phyloP scores from a whole-genome alignment of 2,329 filamentous ascomycete genomes.

The Rutstroemia sp. region DNA sequence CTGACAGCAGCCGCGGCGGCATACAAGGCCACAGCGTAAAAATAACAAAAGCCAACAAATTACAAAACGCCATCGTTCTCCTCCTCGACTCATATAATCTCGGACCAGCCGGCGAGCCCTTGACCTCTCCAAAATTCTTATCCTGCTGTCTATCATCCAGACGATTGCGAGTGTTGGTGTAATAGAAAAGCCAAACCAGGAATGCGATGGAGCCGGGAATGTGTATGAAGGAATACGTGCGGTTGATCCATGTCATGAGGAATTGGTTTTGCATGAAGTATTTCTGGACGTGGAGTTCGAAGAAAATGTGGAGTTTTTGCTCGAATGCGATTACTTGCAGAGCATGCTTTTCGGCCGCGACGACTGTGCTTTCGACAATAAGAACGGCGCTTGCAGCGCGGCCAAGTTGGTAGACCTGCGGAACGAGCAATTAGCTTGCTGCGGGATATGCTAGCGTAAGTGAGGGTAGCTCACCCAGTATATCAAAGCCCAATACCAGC shows the following conservation, averaged over 20 bases:
- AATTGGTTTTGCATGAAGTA: constrained; percentile 46
- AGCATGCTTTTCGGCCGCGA: constrained; percentile 61
- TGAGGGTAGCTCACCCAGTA: constrained; percentile 57
- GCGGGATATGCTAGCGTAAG: background rate
- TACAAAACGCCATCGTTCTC: constrained; percentile 50
- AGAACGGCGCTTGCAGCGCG: constrained; percentile 65
- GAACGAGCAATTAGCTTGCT: background rate
- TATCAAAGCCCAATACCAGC: constrained; percentile 70
- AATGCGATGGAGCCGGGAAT: constrained; percentile 71
- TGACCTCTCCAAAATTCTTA: constrained; percentile 30
- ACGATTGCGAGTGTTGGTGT: constrained; percentile 50
- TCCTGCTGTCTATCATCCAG: constrained; percentile 26
- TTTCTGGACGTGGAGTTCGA: constrained; percentile 54
- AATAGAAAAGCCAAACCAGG: constrained; percentile 58
- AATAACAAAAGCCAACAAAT: constrained; percentile 50
- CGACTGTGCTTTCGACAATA: constrained; percentile 51
- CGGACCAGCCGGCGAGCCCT: constrained; percentile 39
- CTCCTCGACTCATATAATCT: constrained; percentile 47
- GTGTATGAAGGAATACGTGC: constrained; percentile 70
- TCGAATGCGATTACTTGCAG: constrained; percentile 62
- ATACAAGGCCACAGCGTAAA: constrained; percentile 55
- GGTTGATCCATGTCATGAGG: constrained; percentile 62
- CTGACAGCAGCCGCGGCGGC: constrained; percentile 50
- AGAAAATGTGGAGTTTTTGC: constrained; percentile 55
- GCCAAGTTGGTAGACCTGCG: constrained; percentile 65